A percentile compares a stretch with the other conserved stretches of the same genome.
phyloP scores from a whole-genome alignment of 2,329 filamentous ascomycete genomes.

The Dryadomyces quercivorus region DNA sequence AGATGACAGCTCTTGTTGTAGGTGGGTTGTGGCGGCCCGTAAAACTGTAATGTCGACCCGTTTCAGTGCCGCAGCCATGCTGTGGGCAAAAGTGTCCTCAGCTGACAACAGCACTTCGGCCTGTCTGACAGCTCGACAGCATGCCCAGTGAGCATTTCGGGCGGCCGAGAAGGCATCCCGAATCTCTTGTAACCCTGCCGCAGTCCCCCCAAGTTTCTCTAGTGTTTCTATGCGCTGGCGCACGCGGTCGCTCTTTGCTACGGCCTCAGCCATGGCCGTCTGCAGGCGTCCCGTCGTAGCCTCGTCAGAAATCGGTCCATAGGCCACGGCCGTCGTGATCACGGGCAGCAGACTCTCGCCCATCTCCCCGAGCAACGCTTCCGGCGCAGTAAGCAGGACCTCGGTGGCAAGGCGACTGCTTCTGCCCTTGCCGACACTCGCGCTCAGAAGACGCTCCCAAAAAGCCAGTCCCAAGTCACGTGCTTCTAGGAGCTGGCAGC shows the following conservation, averaged over 20 bases:
- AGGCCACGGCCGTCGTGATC: no score
- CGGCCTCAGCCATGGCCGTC: no score
- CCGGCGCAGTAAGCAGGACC: neutral
- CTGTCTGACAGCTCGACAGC: neutral
- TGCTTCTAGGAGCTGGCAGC: conserved; percentile 5
- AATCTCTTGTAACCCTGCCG: neutral
- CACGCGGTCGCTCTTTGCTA: no score
- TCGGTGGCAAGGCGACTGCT: neutral
- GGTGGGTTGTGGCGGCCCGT: neutral
- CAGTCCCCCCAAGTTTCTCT: no score
- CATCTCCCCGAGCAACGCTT: neutral
- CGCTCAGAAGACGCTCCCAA: conserved; percentile 6
- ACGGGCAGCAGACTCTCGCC: no score
- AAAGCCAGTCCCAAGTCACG: conserved; percentile 6
- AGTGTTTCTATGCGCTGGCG: no score
- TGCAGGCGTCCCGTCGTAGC: no score
- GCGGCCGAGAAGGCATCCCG: neutral
- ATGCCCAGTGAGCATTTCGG: neutral
- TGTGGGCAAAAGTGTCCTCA: neutral
- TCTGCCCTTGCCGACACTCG: neutral
- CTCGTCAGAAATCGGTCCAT: no score
- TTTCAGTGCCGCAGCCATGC: neutral
- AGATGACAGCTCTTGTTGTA: neutral
- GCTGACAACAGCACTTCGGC: neutral
- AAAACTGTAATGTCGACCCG: neutral